phyloP scores from a whole-genome alignment of 2,329 filamentous ascomycete genomes.

The Xylariaceae sp. region DNA sequence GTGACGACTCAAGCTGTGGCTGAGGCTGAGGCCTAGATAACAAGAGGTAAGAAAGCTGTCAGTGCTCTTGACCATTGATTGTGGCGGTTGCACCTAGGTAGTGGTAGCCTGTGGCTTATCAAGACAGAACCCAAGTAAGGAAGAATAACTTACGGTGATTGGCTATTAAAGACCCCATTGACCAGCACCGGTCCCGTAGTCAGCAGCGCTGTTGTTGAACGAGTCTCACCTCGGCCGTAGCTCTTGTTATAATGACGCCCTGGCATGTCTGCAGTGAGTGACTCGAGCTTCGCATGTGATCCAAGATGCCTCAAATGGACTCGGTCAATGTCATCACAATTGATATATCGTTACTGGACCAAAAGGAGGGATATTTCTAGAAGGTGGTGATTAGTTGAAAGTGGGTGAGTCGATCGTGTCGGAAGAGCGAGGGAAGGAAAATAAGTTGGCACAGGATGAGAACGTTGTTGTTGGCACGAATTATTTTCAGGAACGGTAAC shows the following conservation, averaged over 20 bases:
- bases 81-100: background rate
- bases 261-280: conserved; percentile 6
- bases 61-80: background rate
- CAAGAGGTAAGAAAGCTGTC: background rate
- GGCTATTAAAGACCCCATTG: no score
- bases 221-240: conserved; percentile 13
- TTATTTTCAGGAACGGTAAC: background rate
- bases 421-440: background rate
- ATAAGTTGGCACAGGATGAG: background rate
- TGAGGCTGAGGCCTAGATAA: background rate
- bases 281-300: no score
- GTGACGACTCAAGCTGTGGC: conserved; percentile 12
- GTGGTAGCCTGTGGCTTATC: background rate
- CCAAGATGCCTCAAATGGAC: no score
- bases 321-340: no score
- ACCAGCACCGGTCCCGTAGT: background rate
- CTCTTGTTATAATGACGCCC: background rate
- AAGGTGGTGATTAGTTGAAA: background rate
- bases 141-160: conserved; percentile 21
- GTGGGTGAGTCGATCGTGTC: background rate
- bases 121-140: background rate
- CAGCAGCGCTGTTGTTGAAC: background rate
- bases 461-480: background rate
- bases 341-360: no score
- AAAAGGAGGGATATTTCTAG: no score